Base-by-base conservation (phyloP, 139 green algal genomes). In the Chlorella sp. region DNA sequence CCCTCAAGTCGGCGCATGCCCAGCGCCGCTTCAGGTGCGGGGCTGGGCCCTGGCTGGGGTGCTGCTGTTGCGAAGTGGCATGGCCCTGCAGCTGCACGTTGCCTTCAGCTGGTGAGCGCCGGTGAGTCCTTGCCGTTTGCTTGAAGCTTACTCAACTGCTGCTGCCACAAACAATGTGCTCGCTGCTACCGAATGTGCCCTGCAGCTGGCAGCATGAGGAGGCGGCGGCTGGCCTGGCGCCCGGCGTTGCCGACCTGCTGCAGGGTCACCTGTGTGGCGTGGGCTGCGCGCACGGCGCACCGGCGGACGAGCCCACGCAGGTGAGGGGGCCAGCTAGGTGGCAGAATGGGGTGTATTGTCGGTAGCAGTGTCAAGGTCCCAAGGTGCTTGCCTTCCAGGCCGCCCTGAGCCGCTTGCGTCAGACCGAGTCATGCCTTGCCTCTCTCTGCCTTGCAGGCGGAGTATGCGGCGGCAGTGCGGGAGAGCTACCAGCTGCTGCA, bases 121-220 rank as follows among this genome's bases (percentile, higher is more conserved):
- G n/a, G n/a, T n/a, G n/a, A n/a, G n/a, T n/a, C n/a, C n/a, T n/a
- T n/a, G n/a, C n/a, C n/a, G n/a, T n/a, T n/a, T n/a, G n/a, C n/a
- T n/a, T n/a, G n/a, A n/a, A n/a, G n/a, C n/a, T n/a, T n/a, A n/a
- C n/a, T n/a, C n/a, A n/a, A n/a, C n/a, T n/a, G n/a, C n/a, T n/a
- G n/a, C n/a, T n/a, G n/a, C n/a, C n/a, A n/a, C n/a, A n/a, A n/a
- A n/a, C n/a, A 67, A 32, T 16, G 64, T 17, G 13, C 34, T 70
- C 11, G 28, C 11, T 32, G 62, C 25, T 36, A 26, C 62, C 28
- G 23, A 36, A n/a, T n/a, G n/a, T n/a, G n/a, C 23, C 62, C 44
- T 32, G 57, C 76, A 82, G 82, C 82, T 87, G 82, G 82, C 82
- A 87, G 73, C 67, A 72, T 21, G 69, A 86, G 69, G 81, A 86